Evolutionary conservation across 108 stramenopile genomes (phyloP).

Genomic region (Nannochloropsis granulata): DNA sequence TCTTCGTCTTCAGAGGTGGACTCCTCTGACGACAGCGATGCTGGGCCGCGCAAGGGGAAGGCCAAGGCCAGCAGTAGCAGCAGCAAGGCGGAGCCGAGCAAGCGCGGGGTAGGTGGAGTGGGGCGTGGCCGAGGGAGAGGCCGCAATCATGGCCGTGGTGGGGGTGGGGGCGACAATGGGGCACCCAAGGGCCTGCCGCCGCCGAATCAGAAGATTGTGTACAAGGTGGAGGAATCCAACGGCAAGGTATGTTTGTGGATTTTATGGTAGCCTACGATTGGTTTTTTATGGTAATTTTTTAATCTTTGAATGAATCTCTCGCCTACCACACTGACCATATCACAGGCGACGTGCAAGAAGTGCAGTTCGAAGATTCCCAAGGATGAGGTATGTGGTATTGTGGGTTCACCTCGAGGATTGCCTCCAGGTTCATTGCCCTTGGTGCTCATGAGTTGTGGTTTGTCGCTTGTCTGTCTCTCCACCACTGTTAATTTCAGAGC

Average conservation of each 20-base stretch:
- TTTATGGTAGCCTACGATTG: not conserved
- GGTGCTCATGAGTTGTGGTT: not conserved
- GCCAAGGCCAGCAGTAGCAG: not conserved
- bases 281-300: not conserved
- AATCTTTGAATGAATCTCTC: slow-evolving; percentile 17
- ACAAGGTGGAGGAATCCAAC: not conserved
- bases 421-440: not conserved
- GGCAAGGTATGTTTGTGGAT: not conserved
- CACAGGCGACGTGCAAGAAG: slow-evolving; percentile 35
- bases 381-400: not conserved
- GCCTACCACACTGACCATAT: slow-evolving; percentile 3
- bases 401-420: not conserved
- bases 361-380: not conserved
- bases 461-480: not conserved
- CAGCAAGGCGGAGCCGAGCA: not conserved
- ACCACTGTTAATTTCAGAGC: not conserved
- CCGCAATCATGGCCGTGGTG: not conserved
- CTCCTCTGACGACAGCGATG: not conserved
- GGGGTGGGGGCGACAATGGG: not conserved
- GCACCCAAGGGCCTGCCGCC: not conserved
- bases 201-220: not conserved
- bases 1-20: not conserved
- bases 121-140: not conserved
- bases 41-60: not conserved
- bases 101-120: not conserved